Conservation (phyloP, 371 early-diverging fungal species). For the Lichtheimia hyalospora region DNA sequence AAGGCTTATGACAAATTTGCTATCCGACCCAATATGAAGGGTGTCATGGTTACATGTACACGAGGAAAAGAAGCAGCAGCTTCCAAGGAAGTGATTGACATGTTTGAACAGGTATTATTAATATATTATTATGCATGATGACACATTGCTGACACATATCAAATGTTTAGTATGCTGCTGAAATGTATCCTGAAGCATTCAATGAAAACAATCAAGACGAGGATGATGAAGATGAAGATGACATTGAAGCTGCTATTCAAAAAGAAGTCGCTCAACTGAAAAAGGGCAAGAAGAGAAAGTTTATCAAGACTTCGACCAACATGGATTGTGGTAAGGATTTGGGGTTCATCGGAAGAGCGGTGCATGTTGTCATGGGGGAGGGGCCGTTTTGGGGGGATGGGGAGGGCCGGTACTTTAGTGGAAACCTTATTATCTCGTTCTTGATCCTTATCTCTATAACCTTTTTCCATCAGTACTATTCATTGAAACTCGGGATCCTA, state of each 20-base stretch:
- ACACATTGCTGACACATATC: background rate
- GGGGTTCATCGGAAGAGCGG: background rate
- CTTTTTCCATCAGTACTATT: slow-evolving; percentile 7
- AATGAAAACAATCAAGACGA: slow-evolving; percentile 5
- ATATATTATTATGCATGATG: background rate
- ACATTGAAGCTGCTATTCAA: slow-evolving; percentile 66
- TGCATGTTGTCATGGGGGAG: background rate
- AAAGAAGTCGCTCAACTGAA: slow-evolving; percentile 66
- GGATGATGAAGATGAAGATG: slow-evolving; percentile 36
- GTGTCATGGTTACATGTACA: slow-evolving; percentile 63
- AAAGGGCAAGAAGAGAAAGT: slow-evolving; percentile 37
- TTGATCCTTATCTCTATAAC: too few relatives aligned
- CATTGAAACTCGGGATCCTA: slow-evolving; percentile 34
- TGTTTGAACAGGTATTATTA: slow-evolving; percentile 54
- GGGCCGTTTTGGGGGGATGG: background rate
- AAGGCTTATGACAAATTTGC: slow-evolving; percentile 31
- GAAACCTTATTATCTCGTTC: too few relatives aligned
- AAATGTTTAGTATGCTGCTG: slow-evolving; percentile 46
- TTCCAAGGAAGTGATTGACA: slow-evolving; percentile 56
- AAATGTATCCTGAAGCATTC: slow-evolving; percentile 44
- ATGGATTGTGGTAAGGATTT: slow-evolving; percentile 57
- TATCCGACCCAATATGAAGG: slow-evolving; percentile 62
- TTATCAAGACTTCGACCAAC: slow-evolving; percentile 52
- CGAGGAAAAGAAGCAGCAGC: slow-evolving; percentile 59
- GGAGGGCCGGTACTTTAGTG: background rate